Conservation (phyloP, 176 grass and related monocot species). For the Oryza glaberrima region DNA sequence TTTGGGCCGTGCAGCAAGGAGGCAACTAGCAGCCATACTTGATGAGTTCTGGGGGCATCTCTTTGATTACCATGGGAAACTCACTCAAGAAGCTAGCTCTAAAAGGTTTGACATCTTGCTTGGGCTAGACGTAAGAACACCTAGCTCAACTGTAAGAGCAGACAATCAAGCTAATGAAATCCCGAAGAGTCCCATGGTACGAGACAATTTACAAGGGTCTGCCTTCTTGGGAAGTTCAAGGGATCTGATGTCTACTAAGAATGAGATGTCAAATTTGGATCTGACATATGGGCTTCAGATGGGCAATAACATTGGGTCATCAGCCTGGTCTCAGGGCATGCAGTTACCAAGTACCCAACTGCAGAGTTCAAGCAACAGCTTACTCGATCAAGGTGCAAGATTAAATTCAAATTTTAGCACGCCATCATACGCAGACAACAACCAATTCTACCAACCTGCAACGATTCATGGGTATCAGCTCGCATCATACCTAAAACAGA, state of each 20-base stretch:
- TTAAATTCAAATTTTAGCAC: constrained; percentile 61
- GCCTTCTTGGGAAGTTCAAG: constrained; percentile 46
- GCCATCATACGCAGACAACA: constrained; percentile 65
- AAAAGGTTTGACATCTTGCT: constrained; percentile 79
- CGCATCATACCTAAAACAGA: constrained; percentile 70
- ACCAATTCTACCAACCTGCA: constrained; percentile 86
- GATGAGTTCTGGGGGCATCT: constrained; percentile 97
- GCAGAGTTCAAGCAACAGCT: constrained; percentile 54
- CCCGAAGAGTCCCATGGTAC: constrained; percentile 55
- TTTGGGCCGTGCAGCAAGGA: constrained; percentile 90
- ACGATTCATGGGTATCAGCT: constrained; percentile 96
- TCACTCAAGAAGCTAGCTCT: constrained; percentile 65
- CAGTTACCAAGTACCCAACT: constrained; percentile 56
- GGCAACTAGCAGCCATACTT: constrained; percentile 74
- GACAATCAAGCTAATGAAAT: constrained; percentile 64
- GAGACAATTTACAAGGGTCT: constrained; percentile 52
- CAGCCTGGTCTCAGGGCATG: constrained; percentile 79
- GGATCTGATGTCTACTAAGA: constrained; percentile 53
- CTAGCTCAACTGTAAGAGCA: constrained; percentile 59
- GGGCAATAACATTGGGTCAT: constrained; percentile 51
- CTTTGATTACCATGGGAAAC: constrained; percentile 94
- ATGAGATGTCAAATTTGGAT: constrained; percentile 59
- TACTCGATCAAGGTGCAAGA: constrained; percentile 62
- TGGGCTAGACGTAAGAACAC: constrained; percentile 72
- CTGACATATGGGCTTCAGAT: constrained; percentile 75